Evolutionary conservation across 768 basidiomycete genomes (phyloP).

Genomic region (Leccinum rimulosum): DNA sequence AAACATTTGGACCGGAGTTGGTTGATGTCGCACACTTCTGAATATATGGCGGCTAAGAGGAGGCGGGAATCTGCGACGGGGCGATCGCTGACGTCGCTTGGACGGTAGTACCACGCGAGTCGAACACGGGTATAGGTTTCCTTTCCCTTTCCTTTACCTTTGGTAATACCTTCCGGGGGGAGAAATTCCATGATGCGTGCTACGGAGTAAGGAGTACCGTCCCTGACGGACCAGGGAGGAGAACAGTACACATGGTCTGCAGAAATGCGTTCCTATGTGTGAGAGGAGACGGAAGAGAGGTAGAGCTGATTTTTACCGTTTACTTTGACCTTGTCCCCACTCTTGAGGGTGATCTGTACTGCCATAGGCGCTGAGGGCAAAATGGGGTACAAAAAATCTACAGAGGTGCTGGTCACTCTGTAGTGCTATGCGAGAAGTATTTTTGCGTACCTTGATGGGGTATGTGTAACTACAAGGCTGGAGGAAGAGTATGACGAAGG

Average conservation of each 20-base stretch:
- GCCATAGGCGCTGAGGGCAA: conserved; percentile 23
- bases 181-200: conserved; percentile 97
- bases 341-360: conserved; percentile 61
- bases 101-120: conserved; percentile 95
- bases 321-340: conserved; percentile 79
- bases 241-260: conserved; percentile 97
- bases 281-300: conserved; percentile 14
- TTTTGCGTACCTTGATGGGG: conserved; percentile 24
- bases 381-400: conserved; percentile 30
- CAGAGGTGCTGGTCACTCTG: conserved; percentile 4
- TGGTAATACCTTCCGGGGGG: conserved; percentile 70
- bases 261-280: conserved; percentile 32
- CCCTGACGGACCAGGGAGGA: conserved; percentile 86
- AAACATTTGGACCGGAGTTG: conserved; percentile 91
- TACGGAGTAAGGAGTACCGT: conserved; percentile 93
- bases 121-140: conserved; percentile 80
- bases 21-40: conserved; percentile 92
- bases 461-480: conserved; percentile 20
- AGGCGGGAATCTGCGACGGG: conserved; percentile 88
- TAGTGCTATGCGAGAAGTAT: conserved; percentile 3
- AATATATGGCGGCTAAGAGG: conserved; percentile 93
- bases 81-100: conserved; percentile 92
- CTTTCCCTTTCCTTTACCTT: conserved; percentile 62
- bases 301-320: conserved; percentile 60
- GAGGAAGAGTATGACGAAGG: conserved; percentile 29